These are phyloP conservation scores for Castanospermum australe DNA, from an alignment of 306 rosid species.

Conservation along the genomic window DNA sequence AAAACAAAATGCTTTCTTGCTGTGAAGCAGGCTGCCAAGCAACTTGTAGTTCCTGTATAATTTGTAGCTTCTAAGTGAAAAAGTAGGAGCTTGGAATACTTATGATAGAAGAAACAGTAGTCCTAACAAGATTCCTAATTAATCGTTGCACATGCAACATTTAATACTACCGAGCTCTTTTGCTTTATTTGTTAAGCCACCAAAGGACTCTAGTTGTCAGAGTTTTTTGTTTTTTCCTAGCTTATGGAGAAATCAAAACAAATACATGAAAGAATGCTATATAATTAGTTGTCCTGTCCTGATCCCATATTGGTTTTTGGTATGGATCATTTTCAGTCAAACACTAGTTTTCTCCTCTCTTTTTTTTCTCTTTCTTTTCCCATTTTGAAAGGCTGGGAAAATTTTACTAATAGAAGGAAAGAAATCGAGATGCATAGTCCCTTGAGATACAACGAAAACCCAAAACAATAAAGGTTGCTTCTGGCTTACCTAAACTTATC, in stretches of 20 bases:
- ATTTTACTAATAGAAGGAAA: neutral
- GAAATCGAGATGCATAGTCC: conserved; percentile 4
- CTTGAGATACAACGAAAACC: conserved; percentile 4
- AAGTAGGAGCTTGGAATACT: conserved; percentile 55
- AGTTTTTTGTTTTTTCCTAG: conserved; percentile 38
- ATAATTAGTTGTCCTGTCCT: conserved; percentile 45
- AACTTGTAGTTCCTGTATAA: neutral
- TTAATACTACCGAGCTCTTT: conserved; percentile 46
- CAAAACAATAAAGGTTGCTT: conserved; percentile 21
- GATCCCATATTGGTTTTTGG: conserved; percentile 37
- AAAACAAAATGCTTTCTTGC: conserved; percentile 6
- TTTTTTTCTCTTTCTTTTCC: neutral
- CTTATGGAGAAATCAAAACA: conserved; percentile 38
- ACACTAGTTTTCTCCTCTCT: neutral
- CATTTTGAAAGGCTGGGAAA: neutral
- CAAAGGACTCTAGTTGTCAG: conserved; percentile 42
- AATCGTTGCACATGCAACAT: conserved; percentile 63
- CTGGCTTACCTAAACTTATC: conserved; percentile 19
- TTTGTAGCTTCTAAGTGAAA: conserved; percentile 42
- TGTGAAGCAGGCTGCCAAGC: conserved; percentile 29
- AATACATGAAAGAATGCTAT: conserved; percentile 41
- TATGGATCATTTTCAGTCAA: conserved; percentile 47
- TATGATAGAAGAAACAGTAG: too few relatives aligned
- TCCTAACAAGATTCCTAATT: conserved; percentile 46
- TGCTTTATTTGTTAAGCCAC: conserved; percentile 66